Base-by-base conservation (phyloP, 768 basidiomycete genomes). In the Rhodosporidiobolus sp. region DNA sequence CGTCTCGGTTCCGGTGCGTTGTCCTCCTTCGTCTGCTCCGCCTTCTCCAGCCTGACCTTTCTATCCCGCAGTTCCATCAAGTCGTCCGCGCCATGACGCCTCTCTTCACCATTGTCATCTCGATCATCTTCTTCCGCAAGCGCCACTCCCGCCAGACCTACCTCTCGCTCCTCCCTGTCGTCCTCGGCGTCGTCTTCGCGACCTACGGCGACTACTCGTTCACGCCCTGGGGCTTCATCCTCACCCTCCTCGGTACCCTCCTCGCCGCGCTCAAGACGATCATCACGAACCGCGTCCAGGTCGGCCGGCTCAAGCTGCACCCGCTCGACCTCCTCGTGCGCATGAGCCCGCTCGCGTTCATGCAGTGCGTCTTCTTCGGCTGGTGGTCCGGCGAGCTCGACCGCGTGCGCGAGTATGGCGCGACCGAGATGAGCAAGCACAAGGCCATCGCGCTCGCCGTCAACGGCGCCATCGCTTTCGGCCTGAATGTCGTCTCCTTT, bases 181-280 rank as follows among this genome's bases (percentile, higher is more conserved):
- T 96, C 28, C 85, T 85, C 2, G 95, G 96, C 22, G 96, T 99
- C 20, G 92, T 88, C 9, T 87, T 99, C 63, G 92, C 96, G 89
- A 94, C 77, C 70, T 82, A 80, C 68, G 96, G 94, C 65, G 94
- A 97, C 79, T 98, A 96, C 82, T 90, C 92, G 78, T 96, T 90
- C 81, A 96, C 93, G 1, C 80, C 84, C 4, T 87, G 87, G 80
- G 96, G 96, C 9, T 86, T 98, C 67, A 78, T 91, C 78, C 85
- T 99, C 30, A 97, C 96, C 0, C 85, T 99, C 22, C 82, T 94
- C 26, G 96, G 96, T 55, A 93, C 95, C 0, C 80, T 95, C 64
- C 86, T 99, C 49, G 96, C 96, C 10, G 90, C 96, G 14, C 82
- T 96, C 65, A 98, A 98, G 81, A 96, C 95, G 0, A 89, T 97